phyloP scores from a whole-genome alignment of 148 eudicot genomes.

The Chenopodium album region DNA sequence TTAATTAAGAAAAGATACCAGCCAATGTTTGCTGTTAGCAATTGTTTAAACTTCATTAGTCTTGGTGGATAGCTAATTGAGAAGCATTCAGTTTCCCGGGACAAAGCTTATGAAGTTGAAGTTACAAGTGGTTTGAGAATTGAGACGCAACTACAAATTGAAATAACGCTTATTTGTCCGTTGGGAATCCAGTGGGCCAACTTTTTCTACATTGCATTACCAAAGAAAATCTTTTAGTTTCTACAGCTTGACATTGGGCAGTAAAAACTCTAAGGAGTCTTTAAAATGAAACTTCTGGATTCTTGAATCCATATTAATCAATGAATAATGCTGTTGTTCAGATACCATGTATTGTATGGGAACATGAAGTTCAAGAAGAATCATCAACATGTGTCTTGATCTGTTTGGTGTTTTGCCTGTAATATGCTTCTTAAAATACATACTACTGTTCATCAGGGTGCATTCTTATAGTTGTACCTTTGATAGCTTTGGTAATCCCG shows the following conservation, averaged over 20 bases:
- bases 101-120: background rate
- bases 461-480: background rate
- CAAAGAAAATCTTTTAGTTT: background rate
- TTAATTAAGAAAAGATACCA: background rate
- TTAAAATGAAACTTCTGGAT: background rate
- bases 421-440: background rate
- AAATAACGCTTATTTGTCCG: background rate
- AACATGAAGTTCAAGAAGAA: background rate
- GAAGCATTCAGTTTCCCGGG: constrained; percentile 6
- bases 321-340: background rate
- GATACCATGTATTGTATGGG: background rate
- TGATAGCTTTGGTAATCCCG: background rate
- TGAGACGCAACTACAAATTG: background rate
- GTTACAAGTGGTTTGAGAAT: constrained; percentile 1
- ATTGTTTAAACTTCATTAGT: background rate
- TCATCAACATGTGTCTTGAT: background rate
- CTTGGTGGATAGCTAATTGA: constrained; percentile 6
- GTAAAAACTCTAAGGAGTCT: background rate
- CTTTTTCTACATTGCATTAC: background rate
- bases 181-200: background rate
- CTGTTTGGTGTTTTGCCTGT: background rate
- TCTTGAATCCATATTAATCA: background rate
- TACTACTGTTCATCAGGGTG: background rate
- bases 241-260: too few species aligned
- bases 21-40: background rate